Evolutionary conservation across 139 green algal genomes (phyloP), one percentile per base, ranked within the genome.

Genomic region (Desmodesmus armatus): DNA sequence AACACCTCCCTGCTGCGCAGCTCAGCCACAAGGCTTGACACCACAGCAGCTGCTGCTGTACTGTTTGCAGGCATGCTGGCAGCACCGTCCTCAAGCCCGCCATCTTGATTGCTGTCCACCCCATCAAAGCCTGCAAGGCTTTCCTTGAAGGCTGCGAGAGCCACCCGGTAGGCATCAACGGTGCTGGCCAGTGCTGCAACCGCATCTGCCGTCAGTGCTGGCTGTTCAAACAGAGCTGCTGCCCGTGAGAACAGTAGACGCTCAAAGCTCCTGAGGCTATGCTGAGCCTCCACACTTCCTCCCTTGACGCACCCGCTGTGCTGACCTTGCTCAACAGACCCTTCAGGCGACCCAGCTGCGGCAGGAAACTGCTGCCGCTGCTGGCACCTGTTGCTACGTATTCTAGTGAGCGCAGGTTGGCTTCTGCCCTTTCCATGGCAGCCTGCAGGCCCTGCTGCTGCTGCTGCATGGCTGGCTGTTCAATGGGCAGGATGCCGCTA

Each of bases 1-100:
- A 93, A 81, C 37, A 87, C 0, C 80, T 89, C 66, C 27, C 89
- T 83, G 86, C 87, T 90, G 83, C 83, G 87, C 17, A 91, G 87
- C 67, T 93, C 91, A 31, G 80, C 82, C 1, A 76, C 72, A 74
- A 76, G 55, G 29, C 5, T 35, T 15, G 79, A 71, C 5, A 33
- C 23, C n/a, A 19, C 58, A 67, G 58, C 58, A 33, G 47, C 70
- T 76, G 60, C 43, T 71, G 9, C 82, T 82, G 41, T 62, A 19
- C 4, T 85, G 58, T 39, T 85, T 77, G 39, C 65, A 37, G 17
- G 85, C 35, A 9, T 85, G 49, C 33, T 82, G 13, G 53, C 49
- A 71, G 47, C 40, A 67, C 25, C 41, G 70, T 55, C 76, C 82
- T 72, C 71, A 88, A 78, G 41, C 70, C 74, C 11, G 75, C 77